phyloP scores from a whole-genome alignment of 2,329 filamentous ascomycete genomes.

The Sarocladiaceae sp. region DNA sequence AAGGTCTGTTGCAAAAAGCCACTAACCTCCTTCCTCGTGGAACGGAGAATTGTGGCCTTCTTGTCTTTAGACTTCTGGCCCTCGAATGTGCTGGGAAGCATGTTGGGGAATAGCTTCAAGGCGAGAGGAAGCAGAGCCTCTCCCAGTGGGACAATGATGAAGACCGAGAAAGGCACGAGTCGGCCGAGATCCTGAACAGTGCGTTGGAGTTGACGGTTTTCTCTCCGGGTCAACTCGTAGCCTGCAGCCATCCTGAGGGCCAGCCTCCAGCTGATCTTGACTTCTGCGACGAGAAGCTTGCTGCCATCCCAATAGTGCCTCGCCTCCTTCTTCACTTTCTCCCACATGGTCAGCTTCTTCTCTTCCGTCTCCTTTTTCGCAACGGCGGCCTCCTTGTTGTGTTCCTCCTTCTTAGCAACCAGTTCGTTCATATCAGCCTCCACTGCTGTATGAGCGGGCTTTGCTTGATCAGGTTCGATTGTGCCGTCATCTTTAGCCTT shows the following conservation, averaged over 20 bases:
- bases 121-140: slow-evolving; percentile 89
- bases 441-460: slow-evolving; percentile 27
- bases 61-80: slow-evolving; percentile 84
- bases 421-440: slow-evolving; percentile 54
- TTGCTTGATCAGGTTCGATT: slow-evolving; percentile 22
- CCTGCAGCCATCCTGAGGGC: slow-evolving; percentile 97
- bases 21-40: slow-evolving; percentile 91
- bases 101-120: slow-evolving; percentile 91
- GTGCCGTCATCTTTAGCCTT: slow-evolving; percentile 24
- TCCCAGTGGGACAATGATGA: slow-evolving; percentile 94
- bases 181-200: slow-evolving; percentile 93
- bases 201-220: slow-evolving; percentile 86
- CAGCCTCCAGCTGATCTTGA: slow-evolving; percentile 86
- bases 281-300: slow-evolving; percentile 86
- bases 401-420: slow-evolving; percentile 58
- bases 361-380: slow-evolving; percentile 59
- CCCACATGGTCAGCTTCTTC: slow-evolving; percentile 82
- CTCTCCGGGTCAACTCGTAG: slow-evolving; percentile 91
- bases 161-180: slow-evolving; percentile 92
- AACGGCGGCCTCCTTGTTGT: slow-evolving; percentile 55
- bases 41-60: slow-evolving; percentile 76
- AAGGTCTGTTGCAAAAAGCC: slow-evolving; percentile 83
- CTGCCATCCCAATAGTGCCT: slow-evolving; percentile 98
- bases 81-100: slow-evolving; percentile 96
- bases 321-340: slow-evolving; percentile 92